Base-by-base conservation (phyloP, 192 early-diverging fungal genomes). In the Coemansia sp. region DNA sequence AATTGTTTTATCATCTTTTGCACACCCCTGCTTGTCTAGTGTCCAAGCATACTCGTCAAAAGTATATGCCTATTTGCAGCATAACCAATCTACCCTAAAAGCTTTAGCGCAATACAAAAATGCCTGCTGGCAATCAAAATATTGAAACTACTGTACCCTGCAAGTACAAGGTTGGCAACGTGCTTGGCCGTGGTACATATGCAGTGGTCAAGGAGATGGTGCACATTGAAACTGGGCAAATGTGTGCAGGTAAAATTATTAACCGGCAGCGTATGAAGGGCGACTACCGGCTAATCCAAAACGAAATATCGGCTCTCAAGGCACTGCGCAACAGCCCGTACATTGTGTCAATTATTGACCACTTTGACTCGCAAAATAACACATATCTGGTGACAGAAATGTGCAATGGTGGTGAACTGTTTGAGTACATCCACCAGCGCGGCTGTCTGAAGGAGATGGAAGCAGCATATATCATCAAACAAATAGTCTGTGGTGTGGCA, bases 381-480 rank as follows among this genome's bases (percentile, higher is more conserved):
- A 85, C 89, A 47, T 94, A 94, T 61, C 62, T 94, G 37, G 85
- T 94, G 12, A 91, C 86, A 8, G 92, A 92, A 64, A 73, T 89
- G 50, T 90, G 87, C 27, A 84, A 84, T 5, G 97, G 97, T 32
- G 95, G 95, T 22, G 97, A 99, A 76, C 77, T 99, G 25, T 97
- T 97, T 72, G 91, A 97, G 65, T 82, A 90, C 32, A 91, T 98
- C 56, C 86, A 73, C 66, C 83, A 72, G 52, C 84, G 85, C 79
- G 87, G 72, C 51, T 86, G 60, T 57, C 90, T 90, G 53, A 84
- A 80, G 62, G 97, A 98, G 72, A 59, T 74, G 3, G 93, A 96
- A 62, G 94, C 93, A 2, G 89, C 91, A 7, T 59, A 85, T 38
- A 86, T 97, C 47, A 84, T 97, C 35, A 76, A 82, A 25, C 89